These are phyloP conservation scores for Diaporthe eres DNA, from an alignment of 2,329 filamentous ascomycete species.

Conservation along the genomic window DNA sequence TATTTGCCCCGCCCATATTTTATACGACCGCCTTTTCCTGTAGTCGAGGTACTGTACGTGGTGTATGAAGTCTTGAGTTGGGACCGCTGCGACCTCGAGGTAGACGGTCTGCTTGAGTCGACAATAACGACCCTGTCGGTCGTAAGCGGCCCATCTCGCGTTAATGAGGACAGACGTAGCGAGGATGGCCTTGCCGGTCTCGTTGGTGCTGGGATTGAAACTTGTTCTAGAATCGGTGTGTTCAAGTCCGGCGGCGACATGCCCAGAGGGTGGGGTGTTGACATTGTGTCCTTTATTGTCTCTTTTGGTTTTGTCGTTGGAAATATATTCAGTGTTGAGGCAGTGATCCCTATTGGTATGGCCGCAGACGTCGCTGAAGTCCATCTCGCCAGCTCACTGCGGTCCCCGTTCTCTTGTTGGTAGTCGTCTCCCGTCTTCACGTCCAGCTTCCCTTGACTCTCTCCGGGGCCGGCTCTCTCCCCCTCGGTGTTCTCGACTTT, in stretches of 20 bases:
- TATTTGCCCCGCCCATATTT: constrained; percentile 64
- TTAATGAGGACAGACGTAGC: constrained; percentile 34
- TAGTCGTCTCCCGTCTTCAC: neutral
- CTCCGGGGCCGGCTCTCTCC: too few species aligned
- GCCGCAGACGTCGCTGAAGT: constrained; percentile 21
- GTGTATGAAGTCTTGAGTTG: constrained; percentile 43
- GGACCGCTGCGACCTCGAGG: constrained; percentile 40
- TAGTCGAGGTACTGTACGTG: constrained; percentile 49
- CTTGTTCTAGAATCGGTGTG: neutral
- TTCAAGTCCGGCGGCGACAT: constrained; percentile 34
- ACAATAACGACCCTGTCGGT: constrained; percentile 43
- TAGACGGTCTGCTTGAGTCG: constrained; percentile 46
- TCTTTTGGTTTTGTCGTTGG: neutral
- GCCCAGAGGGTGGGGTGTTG: constrained; percentile 20
- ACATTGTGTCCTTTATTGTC: neutral
- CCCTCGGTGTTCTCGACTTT: neutral
- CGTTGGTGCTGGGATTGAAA: constrained; percentile 20
- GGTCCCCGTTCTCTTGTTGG: constrained; percentile 2
- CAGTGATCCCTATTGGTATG: constrained; percentile 11
- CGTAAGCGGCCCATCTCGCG: constrained; percentile 11
- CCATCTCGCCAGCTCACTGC: neutral
- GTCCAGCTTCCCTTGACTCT: neutral
- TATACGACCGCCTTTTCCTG: constrained; percentile 52
- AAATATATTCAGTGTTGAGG: neutral
- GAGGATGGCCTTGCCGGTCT: constrained; percentile 28